Percentiles rank a stretch among this genome's conserved stretches.
Conservation (phyloP, 148 eudicot species). For the Spergularia marina region DNA sequence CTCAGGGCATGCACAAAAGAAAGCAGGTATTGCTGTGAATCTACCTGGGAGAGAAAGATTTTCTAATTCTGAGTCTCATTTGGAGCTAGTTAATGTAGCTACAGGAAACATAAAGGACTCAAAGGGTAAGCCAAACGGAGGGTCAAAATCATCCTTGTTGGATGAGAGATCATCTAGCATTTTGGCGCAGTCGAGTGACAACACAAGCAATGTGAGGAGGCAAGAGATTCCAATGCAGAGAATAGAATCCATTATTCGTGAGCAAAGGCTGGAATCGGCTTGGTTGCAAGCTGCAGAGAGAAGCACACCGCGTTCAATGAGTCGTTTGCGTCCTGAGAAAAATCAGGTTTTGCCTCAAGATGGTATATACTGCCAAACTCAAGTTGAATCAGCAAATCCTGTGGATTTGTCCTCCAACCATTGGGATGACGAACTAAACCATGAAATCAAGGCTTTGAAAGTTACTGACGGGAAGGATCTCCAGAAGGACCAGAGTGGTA, state of each 20-base stretch:
- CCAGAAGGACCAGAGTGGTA: slow-evolving; percentile 52
- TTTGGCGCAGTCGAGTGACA: slow-evolving; percentile 28
- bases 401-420: slow-evolving; percentile 49
- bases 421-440: slow-evolving; percentile 74
- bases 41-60: slow-evolving; percentile 26
- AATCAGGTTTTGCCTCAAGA: slow-evolving; percentile 85
- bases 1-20: slow-evolving; percentile 23
- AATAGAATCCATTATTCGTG: slow-evolving; percentile 85
- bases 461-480: slow-evolving; percentile 45
- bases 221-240: slow-evolving; percentile 69
- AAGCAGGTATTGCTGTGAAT: slow-evolving; percentile 24
- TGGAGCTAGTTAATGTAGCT: slow-evolving; percentile 20
- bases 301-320: slow-evolving; percentile 77
- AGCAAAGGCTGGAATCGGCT: slow-evolving; percentile 92
- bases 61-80: slow-evolving; percentile 28
- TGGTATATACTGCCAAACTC: slow-evolving; percentile 38
- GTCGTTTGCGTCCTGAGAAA: slow-evolving; percentile 58
- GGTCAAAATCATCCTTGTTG: slow-evolving; percentile 31
- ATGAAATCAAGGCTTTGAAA: slow-evolving; percentile 62
- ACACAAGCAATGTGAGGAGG: slow-evolving; percentile 30
- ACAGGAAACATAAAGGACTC: slow-evolving; percentile 33
- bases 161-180: slow-evolving; percentile 33
- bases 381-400: slow-evolving; percentile 34
- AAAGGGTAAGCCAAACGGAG: slow-evolving; percentile 33
- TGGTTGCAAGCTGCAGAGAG: slow-evolving; percentile 92